These are phyloP conservation scores for Cantharellus anzutake DNA, from an alignment of 768 basidiomycete species.

Conservation along the genomic window DNA sequence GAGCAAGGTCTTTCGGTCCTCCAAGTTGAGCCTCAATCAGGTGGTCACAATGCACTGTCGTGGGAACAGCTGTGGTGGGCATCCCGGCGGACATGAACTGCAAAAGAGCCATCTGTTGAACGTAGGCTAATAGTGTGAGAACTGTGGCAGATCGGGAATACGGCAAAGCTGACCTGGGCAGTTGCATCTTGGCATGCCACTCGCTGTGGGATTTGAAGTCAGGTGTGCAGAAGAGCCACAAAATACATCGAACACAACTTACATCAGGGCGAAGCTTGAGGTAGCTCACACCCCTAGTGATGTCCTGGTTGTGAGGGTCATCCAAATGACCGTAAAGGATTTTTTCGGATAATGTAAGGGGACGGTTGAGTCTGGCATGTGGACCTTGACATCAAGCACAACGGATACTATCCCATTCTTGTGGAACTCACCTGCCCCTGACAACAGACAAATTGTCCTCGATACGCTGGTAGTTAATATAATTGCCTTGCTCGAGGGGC, in stretches of 20 bases:
- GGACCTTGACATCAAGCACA: not conserved
- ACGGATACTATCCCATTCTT: constrained; percentile 2
- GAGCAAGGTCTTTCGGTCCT: constrained; percentile 81
- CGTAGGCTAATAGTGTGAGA: constrained; percentile 6
- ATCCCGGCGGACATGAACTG: constrained; percentile 99
- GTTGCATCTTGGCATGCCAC: constrained; percentile 87
- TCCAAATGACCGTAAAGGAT: constrained; percentile 96
- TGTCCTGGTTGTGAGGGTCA: constrained; percentile 79
- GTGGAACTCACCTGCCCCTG: constrained; percentile 43
- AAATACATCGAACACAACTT: constrained; percentile 18
- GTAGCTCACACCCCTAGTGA: constrained; percentile 83
- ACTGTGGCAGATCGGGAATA: not conserved
- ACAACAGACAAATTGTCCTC: constrained; percentile 90
- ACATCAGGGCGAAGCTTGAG: constrained; percentile 97
- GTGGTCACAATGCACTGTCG: constrained; percentile 98
- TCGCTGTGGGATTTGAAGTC: constrained; percentile 28
- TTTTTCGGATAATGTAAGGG: constrained; percentile 89
- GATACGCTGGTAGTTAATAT: constrained; percentile 92
- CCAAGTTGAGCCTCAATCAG: constrained; percentile 95
- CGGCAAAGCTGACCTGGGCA: constrained; percentile 37
- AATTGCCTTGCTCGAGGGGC: constrained; percentile 59
- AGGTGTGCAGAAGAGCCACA: constrained; percentile 2
- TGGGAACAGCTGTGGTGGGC: constrained; percentile 92
- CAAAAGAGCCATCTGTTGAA: constrained; percentile 82
- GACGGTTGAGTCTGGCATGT: constrained; percentile 52